These are phyloP conservation scores for Cercis canadensis DNA, from an alignment of 306 rosid species.

Conservation along the genomic window DNA sequence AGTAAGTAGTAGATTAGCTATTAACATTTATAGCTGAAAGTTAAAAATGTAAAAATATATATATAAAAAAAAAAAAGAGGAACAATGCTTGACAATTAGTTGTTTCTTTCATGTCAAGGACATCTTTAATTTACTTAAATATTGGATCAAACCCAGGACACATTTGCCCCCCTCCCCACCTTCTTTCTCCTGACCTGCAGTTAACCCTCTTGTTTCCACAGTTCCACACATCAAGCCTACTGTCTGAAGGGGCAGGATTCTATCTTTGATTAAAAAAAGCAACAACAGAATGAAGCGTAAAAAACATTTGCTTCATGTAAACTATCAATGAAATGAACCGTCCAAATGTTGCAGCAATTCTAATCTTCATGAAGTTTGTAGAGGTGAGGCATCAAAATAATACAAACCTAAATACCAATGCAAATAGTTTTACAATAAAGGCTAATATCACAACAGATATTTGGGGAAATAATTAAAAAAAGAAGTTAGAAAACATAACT, in stretches of 20 bases:
- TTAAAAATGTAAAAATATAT: constrained; percentile 7
- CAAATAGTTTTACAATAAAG: constrained; percentile 31
- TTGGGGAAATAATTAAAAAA: constrained; percentile 2
- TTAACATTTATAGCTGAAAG: constrained; percentile 1
- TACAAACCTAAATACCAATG: constrained; percentile 12
- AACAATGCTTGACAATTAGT: background rate
- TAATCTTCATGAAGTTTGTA: constrained; percentile 29
- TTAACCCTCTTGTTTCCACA: constrained; percentile 25
- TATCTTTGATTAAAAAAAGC: constrained; percentile 13
- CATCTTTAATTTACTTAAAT: too few species aligned
- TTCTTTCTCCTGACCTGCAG: too few species aligned
- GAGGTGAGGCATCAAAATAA: constrained; percentile 12
- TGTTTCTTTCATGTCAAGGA: constrained; percentile 30
- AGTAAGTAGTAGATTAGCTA: background rate
- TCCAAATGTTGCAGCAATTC: constrained; percentile 17
- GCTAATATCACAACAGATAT: constrained; percentile 25
- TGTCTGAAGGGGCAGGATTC: constrained; percentile 19
- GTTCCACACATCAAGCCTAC: constrained; percentile 16
- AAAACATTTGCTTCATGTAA: background rate
- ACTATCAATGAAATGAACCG: constrained; percentile 12
- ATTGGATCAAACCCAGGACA: too few species aligned
- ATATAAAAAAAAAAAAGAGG: constrained; percentile 6
- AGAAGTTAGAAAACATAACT: constrained; percentile 22
- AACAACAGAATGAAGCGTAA: background rate
- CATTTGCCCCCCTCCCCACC: too few species aligned